phyloP scores from a whole-genome alignment of 345 rosid genomes.

The Eucalyptus tenuipes region DNA sequence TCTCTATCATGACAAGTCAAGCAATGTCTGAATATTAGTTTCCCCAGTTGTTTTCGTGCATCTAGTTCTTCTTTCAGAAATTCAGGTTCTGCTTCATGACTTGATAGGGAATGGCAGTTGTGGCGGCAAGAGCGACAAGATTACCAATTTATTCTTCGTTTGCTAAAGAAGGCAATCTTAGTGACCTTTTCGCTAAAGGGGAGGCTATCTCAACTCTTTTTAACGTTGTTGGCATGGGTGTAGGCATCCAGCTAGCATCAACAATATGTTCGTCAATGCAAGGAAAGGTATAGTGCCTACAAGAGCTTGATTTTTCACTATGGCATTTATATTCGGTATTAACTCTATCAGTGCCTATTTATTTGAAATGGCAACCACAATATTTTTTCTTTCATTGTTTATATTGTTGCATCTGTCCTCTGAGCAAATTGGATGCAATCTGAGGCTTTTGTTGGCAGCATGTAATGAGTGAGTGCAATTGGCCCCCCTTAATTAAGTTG shows the following conservation, averaged over 20 bases:
- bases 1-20: not conserved
- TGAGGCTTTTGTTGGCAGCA: not conserved
- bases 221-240: conserved; percentile 68
- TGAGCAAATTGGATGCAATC: not conserved
- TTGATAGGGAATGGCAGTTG: conserved; percentile 90
- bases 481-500: not conserved
- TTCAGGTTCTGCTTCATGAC: not conserved
- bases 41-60: not conserved
- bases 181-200: conserved; percentile 93
- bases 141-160: conserved; percentile 90
- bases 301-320: not conserved
- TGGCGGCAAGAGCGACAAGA: conserved; percentile 95
- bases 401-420: not conserved
- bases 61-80: not conserved
- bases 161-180: conserved; percentile 97
- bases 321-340: not conserved
- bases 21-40: not conserved
- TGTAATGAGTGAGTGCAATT: not conserved
- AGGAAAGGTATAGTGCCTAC: conserved; percentile 47
- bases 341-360: not conserved
- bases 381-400: not conserved
- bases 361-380: not conserved
- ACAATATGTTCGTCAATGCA: conserved; percentile 82
- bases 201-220: conserved; percentile 98
- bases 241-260: conserved; percentile 86